Percentiles rank a stretch among this genome's conserved stretches.
Conservation (phyloP, 2,329 filamentous ascomycete genomes). For the Botryotinia narcissicola region DNA sequence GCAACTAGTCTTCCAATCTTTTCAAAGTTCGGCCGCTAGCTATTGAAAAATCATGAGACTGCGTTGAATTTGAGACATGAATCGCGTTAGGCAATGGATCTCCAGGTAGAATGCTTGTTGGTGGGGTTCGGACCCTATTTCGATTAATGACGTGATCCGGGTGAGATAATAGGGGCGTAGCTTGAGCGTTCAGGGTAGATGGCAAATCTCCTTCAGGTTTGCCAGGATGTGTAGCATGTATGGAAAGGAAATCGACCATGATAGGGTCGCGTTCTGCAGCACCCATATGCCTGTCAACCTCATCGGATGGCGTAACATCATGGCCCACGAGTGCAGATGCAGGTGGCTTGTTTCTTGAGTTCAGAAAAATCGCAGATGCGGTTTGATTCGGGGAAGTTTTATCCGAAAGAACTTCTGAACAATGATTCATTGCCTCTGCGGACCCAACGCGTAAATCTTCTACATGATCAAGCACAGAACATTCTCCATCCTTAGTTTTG, state of each 20-base stretch:
- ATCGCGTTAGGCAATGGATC: background rate
- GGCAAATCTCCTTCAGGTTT: background rate
- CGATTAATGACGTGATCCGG: too few species aligned
- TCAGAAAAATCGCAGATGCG: too few species aligned
- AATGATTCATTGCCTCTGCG: background rate
- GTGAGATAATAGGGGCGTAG: background rate
- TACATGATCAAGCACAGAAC: background rate
- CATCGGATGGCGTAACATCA: background rate
- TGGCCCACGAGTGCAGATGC: background rate
- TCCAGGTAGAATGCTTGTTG: background rate
- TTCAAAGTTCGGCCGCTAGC: too few species aligned
- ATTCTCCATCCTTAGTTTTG: background rate
- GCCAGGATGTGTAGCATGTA: background rate
- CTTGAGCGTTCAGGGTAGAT: background rate
- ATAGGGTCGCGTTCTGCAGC: background rate
- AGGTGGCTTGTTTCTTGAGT: background rate
- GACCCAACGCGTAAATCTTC: too few species aligned
- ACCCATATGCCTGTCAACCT: background rate
- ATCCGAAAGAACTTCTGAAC: background rate
- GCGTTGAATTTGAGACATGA: background rate
- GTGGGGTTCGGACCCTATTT: background rate
- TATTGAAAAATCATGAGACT: background rate
- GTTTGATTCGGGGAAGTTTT: too few species aligned
- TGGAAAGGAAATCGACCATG: background rate
- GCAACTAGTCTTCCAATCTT: too few species aligned